These are phyloP conservation scores for Diplodia sapinea DNA, from an alignment of 2,329 filamentous ascomycete genomes.

Conservation along the genomic window DNA sequence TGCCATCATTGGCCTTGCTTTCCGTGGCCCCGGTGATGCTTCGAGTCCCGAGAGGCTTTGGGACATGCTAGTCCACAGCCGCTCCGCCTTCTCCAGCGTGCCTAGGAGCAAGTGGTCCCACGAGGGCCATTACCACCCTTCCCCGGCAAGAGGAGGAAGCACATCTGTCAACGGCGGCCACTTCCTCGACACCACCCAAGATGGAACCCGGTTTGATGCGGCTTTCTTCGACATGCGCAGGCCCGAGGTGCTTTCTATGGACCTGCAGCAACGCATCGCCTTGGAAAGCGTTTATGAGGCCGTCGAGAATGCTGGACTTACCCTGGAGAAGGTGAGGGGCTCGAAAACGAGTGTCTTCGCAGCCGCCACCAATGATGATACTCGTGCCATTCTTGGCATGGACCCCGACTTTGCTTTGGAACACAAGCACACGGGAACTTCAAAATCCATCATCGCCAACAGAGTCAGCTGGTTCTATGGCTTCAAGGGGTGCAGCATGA, in stretches of 20 bases:
- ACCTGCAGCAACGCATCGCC: conserved; percentile 39
- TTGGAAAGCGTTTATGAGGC: conserved; percentile 46
- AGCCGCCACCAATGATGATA: conserved; percentile 34
- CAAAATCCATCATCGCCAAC: conserved; percentile 36
- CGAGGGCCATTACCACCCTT: conserved; percentile 41
- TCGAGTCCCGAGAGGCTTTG: conserved; percentile 43
- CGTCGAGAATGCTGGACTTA: conserved; percentile 47
- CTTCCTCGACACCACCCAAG: conserved; percentile 33
- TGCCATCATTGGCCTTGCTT: conserved; percentile 34
- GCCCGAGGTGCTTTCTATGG: conserved; percentile 38
- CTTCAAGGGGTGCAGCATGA: conserved; percentile 38
- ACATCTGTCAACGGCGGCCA: conserved; percentile 21
- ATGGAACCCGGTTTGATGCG: conserved; percentile 34
- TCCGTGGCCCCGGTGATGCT: conserved; percentile 37
- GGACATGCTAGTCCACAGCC: conserved; percentile 37
- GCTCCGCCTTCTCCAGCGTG: conserved; percentile 9
- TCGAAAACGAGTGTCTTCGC: conserved; percentile 32
- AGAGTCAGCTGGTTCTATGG: conserved; percentile 28
- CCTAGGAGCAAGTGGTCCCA: conserved; percentile 42
- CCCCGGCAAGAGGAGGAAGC: conserved; percentile 23
- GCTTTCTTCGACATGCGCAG: conserved; percentile 35
- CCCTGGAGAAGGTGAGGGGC: conserved; percentile 33
- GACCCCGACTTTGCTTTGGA: conserved; percentile 21
- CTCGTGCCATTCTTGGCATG: conserved; percentile 28
- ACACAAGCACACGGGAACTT: conserved; percentile 14